These are phyloP conservation scores for Speleostelium caveatum DNA, from an alignment of 78 protist species.

Conservation along the genomic window DNA sequence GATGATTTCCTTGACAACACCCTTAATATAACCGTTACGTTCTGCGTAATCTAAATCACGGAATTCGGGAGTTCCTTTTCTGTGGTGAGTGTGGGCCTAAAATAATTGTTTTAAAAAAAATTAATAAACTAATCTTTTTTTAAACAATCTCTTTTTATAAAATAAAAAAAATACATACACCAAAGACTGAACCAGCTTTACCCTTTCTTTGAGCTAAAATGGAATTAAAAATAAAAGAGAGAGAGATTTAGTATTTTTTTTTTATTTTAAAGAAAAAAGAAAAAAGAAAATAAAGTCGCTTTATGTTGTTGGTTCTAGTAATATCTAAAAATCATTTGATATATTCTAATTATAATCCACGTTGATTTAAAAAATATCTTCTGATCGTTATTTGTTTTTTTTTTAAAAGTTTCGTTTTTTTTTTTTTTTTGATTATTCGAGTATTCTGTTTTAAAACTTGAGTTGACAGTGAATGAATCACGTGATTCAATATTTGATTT, in stretches of 20 bases:
- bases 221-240: neutral
- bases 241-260: neutral
- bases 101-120: too few relatives aligned
- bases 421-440: too few relatives aligned
- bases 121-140: neutral
- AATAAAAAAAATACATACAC: neutral
- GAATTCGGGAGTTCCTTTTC: conserved; percentile 97
- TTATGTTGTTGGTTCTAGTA: too few relatives aligned
- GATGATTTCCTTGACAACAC: conserved; percentile 94
- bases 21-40: conserved; percentile 97
- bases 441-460: too few relatives aligned
- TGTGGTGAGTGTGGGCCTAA: conserved; percentile 91
- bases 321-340: too few relatives aligned
- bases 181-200: conserved; percentile 75
- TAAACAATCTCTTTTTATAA: neutral
- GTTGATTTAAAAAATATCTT: too few relatives aligned
- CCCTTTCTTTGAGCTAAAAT: conserved; percentile 83
- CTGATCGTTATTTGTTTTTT: too few relatives aligned
- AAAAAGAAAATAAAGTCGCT: neutral
- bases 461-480: too few relatives aligned
- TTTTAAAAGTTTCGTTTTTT: too few relatives aligned
- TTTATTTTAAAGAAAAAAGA: neutral
- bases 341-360: too few relatives aligned
- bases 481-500: too few relatives aligned
- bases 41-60: conserved; percentile 98